Evolutionary conservation across 768 basidiomycete species (phyloP), one percentile per base, ranked within the genome.

Genomic region (Pleurotus eryngii): DNA sequence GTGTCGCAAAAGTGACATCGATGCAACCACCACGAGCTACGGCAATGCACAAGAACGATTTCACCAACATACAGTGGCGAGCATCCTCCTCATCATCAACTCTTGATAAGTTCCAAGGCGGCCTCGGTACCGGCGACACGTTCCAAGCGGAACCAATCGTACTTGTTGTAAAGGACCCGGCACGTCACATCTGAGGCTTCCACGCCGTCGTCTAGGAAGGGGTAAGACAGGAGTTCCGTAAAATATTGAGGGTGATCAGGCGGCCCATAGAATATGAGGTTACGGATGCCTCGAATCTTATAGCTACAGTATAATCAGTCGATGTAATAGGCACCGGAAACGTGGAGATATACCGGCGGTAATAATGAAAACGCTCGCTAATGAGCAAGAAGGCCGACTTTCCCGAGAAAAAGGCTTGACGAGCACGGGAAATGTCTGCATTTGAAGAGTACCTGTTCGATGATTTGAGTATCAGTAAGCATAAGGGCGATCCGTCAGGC

Each of bases 291-390:
- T 62, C 95, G 81, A 50, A 98, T 84, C 63, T 92, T 93, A 76
- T 98, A 98, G 57, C 94, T 92, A 65, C 17, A 24, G 17, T 35
- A 4, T 15, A 56, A 37, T 51, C 26, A 20, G 17, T 50, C 20
- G 17, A 53, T 17, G 43, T 45, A 55, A 26, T 5, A 22, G 12
- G 38, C 42, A 15, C 43, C 42, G 17, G 60, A 45, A 3, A 40
- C 6, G 53, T 26, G 14, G 18, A 38, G 39, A 68, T 76, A 45
- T 45, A 87, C 89, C 94, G 78, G 61, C 92, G 84, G 79, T 93
- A 98, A 71, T 98, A 99, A 71, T 99, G 95, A 79, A 98, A 98
- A n/a, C 97, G 85, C 68, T 99, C 97, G 64, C 91, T 96, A 66
- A 98, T 78, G 60, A 98, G 79, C 27, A 99, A 70, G 77, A 98